Evolutionary conservation across 2,329 filamentous ascomycete genomes (phyloP).

Genomic region (Seiridium cupressi): DNA sequence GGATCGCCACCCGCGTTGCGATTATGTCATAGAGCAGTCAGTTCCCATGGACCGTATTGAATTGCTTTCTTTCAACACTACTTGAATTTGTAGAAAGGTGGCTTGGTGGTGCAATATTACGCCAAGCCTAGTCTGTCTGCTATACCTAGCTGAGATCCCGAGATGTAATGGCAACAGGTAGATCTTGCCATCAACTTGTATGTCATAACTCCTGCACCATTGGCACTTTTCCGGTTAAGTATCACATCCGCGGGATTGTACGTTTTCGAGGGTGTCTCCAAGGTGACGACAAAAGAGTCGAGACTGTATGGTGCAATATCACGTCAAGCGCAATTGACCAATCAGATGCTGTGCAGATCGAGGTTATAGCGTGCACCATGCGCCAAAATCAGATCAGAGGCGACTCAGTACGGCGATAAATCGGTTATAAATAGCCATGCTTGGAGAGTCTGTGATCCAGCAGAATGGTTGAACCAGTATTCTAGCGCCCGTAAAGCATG

Average conservation of each 20-base stretch:
- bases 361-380: no score
- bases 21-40: not conserved
- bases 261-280: not conserved
- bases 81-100: not conserved
- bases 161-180: not conserved
- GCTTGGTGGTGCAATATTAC: not conserved
- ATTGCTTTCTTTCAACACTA: not conserved
- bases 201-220: not conserved
- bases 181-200: no score
- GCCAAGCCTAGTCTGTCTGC: not conserved
- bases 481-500: no score
- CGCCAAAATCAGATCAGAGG: no score
- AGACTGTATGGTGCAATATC: constrained; percentile 13
- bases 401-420: no score
- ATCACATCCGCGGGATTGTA: not conserved
- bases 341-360: not conserved
- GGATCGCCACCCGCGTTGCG: not conserved
- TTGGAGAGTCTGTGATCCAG: no score
- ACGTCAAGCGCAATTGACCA: constrained; percentile 8
- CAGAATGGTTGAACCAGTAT: no score
- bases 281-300: not conserved
- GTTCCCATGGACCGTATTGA: not conserved
- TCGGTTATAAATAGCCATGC: no score
- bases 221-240: not conserved
- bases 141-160: not conserved